phyloP scores from a whole-genome alignment of 208 protist genomes.

The Crithidia sp. region DNA sequence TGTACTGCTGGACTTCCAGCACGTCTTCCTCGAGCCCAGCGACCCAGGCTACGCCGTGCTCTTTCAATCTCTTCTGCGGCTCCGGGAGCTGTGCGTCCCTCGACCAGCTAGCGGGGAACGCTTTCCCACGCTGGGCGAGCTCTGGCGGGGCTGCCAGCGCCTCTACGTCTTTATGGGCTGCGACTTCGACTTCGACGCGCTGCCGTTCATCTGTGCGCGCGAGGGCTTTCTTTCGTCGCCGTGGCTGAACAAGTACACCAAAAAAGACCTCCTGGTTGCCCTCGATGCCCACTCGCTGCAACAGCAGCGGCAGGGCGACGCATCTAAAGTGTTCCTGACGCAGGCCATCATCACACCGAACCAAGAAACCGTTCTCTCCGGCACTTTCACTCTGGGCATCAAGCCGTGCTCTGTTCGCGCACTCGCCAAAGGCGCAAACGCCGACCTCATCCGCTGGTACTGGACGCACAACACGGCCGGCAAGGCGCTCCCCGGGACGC shows the following conservation, averaged over 20 bases:
- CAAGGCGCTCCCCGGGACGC: constrained; percentile 14
- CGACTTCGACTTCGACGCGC: constrained; percentile 10
- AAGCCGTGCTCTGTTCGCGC: constrained; percentile 17
- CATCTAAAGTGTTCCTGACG: constrained; percentile 38
- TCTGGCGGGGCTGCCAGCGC: constrained; percentile 36
- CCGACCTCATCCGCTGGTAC: constrained; percentile 41
- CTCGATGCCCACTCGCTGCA: constrained; percentile 26
- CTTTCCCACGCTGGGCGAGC: constrained; percentile 37
- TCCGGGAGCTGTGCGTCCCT: constrained; percentile 39
- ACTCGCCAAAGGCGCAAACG: constrained; percentile 39
- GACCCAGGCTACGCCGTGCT: constrained; percentile 27
- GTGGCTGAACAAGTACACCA: constrained; percentile 40
- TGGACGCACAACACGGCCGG: constrained; percentile 28
- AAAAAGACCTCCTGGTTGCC: constrained; percentile 22
- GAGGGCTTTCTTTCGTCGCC: constrained; percentile 30
- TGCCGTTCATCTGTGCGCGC: constrained; percentile 29
- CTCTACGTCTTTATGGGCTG: constrained; percentile 57
- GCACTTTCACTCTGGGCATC: constrained; percentile 21
- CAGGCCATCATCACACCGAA: constrained; percentile 49
- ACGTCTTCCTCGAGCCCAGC: constrained; percentile 33
- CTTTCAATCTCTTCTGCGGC: constrained; percentile 24
- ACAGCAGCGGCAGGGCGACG: background rate
- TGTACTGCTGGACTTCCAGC: constrained; percentile 63
- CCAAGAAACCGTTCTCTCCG: constrained; percentile 19
- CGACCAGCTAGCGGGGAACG: constrained; percentile 3